Percentiles rank a stretch among this genome's conserved stretches.
Evolutionary conservation across 2,329 filamentous ascomycete species (phyloP).

Genomic region (Gaeumannomyces sp.): DNA sequence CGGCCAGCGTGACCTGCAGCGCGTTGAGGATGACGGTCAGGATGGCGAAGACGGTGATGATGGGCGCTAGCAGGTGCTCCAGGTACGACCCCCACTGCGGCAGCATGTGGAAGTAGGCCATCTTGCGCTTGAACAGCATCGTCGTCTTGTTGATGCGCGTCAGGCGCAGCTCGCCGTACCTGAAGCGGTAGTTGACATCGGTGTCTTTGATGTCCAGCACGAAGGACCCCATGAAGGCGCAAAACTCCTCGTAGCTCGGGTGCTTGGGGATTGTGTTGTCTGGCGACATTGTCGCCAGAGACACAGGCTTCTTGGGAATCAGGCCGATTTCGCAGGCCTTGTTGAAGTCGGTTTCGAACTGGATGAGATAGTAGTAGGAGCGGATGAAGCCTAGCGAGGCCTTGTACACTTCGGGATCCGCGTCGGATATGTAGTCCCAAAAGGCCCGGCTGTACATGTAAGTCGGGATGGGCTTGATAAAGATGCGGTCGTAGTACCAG

Average conservation of each 20-base stretch:
- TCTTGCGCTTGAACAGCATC: conserved; percentile 15
- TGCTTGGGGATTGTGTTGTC: conserved; percentile 2
- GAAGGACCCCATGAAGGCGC: conserved; percentile 24
- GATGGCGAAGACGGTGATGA: conserved; percentile 23
- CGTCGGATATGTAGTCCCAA: conserved; percentile 24
- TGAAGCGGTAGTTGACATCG: conserved; percentile 25
- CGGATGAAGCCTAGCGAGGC: conserved; percentile 30
- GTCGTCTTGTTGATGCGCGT: conserved; percentile 26
- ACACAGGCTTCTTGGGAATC: conserved; percentile 20
- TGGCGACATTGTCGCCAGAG: background rate
- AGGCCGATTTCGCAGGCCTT: conserved; percentile 23
- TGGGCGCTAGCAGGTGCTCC: conserved; percentile 18
- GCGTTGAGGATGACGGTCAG: conserved; percentile 23
- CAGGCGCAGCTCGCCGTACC: conserved; percentile 32
- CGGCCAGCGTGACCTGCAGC: conserved; percentile 23
- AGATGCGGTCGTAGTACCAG: conserved; percentile 33
- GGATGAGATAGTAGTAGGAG: conserved; percentile 28
- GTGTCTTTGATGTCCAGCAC: conserved; percentile 18
- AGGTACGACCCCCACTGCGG: conserved; percentile 23
- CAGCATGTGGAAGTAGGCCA: conserved; percentile 23
- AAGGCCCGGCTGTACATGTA: conserved; percentile 29
- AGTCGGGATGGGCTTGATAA: conserved; percentile 35
- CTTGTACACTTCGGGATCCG: conserved; percentile 15
- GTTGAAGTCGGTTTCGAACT: conserved; percentile 28
- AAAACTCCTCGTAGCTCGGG: conserved; percentile 23